These are phyloP conservation scores for Leccinellum luteum DNA, from an alignment of 768 basidiomycete species.

Conservation along the genomic window DNA sequence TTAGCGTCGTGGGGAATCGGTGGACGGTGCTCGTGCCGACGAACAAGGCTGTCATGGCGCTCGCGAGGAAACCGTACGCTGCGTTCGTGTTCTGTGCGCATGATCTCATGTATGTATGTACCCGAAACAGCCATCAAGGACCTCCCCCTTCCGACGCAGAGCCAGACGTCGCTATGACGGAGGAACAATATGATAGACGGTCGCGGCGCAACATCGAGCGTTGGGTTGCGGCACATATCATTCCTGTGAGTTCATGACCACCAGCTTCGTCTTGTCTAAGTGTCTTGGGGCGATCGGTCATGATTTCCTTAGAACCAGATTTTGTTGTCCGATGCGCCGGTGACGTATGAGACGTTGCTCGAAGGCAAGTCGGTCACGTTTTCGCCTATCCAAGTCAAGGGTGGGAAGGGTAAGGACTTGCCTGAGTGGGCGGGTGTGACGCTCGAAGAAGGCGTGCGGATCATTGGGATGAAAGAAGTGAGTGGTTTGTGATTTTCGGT, in stretches of 20 bases:
- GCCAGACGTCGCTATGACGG: slow-evolving; percentile 55
- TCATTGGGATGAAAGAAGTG: slow-evolving; percentile 64
- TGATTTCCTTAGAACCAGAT: slow-evolving; percentile 40
- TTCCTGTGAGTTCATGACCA: slow-evolving; percentile 55
- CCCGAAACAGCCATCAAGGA: slow-evolving; percentile 55
- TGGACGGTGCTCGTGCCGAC: slow-evolving; percentile 77
- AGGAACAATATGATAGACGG: slow-evolving; percentile 59
- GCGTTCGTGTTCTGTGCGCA: background rate
- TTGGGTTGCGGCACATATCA: slow-evolving; percentile 83
- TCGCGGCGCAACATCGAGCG: slow-evolving; percentile 68
- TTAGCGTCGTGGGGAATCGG: slow-evolving; percentile 32
- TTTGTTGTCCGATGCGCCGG: slow-evolving; percentile 35
- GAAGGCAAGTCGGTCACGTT: slow-evolving; percentile 59
- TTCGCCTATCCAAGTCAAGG: slow-evolving; percentile 32
- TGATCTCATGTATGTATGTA: background rate
- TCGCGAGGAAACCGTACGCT: slow-evolving; percentile 73
- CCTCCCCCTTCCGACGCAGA: slow-evolving; percentile 31
- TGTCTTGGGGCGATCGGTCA: no score
- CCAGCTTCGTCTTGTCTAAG: background rate
- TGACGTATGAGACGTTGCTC: slow-evolving; percentile 57
- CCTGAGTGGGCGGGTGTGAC: slow-evolving; percentile 60
- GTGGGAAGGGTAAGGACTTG: slow-evolving; percentile 33
- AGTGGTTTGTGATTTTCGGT: background rate
- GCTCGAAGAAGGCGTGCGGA: slow-evolving; percentile 53
- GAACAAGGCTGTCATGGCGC: slow-evolving; percentile 83